Base-by-base conservation (phyloP, 805 yeast genomes). In the Metschnikowia koreensis region DNA sequence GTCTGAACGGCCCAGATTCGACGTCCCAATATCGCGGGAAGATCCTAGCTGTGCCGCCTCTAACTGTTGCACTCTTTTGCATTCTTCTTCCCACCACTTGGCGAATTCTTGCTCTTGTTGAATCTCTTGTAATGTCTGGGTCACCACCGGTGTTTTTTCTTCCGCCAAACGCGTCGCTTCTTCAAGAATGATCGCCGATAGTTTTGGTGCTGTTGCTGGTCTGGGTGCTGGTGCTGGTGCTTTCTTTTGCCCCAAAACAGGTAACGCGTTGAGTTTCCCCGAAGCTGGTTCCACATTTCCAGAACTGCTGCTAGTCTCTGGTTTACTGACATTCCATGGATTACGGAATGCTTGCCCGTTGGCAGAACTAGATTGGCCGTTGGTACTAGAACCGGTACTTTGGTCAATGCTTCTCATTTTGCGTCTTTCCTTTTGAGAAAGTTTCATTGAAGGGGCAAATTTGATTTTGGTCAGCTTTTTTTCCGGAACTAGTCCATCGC, bases 1-100 rank as follows among this genome's bases (percentile, higher is more conserved):
- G 39, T 16, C 52, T 28, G 22, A 31, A 15, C 28, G 34, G 27
- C 27, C 22, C 22, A 29, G 33, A 34, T 36, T 15, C 6, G 46
- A 33, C 17, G 38, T 22, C n/a, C 45, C 15, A 3, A 33, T 34
- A 6, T 42, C 45, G 1, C 37, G 29, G 10, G 33, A 40, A 10
- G 36, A 8, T 15, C 38, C 40, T 17, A 33, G 15, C 27, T 31
- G 47, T 7, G 40, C 4, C 33, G 28, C 50, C 16, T 48, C 52
- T 17, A 40, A 10, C 45, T 60, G 63, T 63, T 86, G 93, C 7
- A 86, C 86, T 47, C 79, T 74, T n/a, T 74, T 74, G 49, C 89
- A 77, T 62, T 91, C 97, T 57, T 81, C 83, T 37, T 81, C 86
- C 92, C 96, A 91, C 97, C 97, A 91, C 53, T 72, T 78, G 29